Percentiles rank a stretch among this genome's conserved stretches.
Evolutionary conservation across 106 monocot species (phyloP).

Genomic region (Dendrobium catenatum): DNA sequence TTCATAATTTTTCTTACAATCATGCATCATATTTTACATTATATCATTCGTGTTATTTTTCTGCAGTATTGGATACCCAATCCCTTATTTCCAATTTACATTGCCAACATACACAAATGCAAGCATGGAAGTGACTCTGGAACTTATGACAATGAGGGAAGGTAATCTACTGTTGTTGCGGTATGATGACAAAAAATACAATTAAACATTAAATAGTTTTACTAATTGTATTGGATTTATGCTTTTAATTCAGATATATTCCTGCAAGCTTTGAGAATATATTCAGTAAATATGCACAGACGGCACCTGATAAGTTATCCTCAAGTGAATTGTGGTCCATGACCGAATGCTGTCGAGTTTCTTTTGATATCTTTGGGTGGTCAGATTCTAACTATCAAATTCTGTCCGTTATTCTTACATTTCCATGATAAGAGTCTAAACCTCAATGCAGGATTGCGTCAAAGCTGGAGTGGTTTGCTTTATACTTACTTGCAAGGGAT

Average conservation of each 20-base stretch:
- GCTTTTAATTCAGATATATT: slow-evolving; percentile 34
- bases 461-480: slow-evolving; percentile 59
- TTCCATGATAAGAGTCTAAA: background rate
- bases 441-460: slow-evolving; percentile 36
- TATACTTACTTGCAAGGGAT: slow-evolving; percentile 73
- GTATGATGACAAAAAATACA: background rate
- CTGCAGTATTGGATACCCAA: slow-evolving; percentile 57
- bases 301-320: slow-evolving; percentile 47
- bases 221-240: background rate
- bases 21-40: background rate
- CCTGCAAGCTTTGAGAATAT: slow-evolving; percentile 74
- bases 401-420: background rate
- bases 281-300: slow-evolving; percentile 62
- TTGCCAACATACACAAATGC: slow-evolving; percentile 62
- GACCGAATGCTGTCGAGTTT: slow-evolving; percentile 49
- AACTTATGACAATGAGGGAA: slow-evolving; percentile 77
- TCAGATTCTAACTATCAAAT: slow-evolving; percentile 9
- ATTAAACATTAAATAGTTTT: background rate
- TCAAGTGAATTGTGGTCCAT: slow-evolving; percentile 61
- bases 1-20: background rate
- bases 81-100: slow-evolving; percentile 55
- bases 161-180: slow-evolving; percentile 20
- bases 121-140: slow-evolving; percentile 84
- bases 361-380: slow-evolving; percentile 68
- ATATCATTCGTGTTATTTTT: background rate